Percentiles rank a stretch among this genome's conserved stretches.
These are phyloP conservation scores for Tolypocladium tundrense DNA, from an alignment of 2,329 filamentous ascomycete species.

Conservation along the genomic window DNA sequence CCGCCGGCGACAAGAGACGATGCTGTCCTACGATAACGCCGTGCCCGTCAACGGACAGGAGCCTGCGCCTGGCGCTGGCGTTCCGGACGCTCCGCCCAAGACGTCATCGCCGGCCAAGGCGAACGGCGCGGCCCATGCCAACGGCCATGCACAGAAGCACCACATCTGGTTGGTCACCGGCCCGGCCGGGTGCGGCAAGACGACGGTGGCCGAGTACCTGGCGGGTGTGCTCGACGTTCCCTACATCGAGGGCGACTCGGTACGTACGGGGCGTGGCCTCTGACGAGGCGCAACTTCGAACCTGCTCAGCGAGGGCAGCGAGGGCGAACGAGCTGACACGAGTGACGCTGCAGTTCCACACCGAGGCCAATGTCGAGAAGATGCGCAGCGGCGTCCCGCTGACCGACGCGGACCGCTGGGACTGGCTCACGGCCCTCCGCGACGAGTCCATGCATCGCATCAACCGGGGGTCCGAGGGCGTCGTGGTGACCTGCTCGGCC, in stretches of 20 bases:
- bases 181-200: conserved; percentile 72
- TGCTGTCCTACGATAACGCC: conserved; percentile 42
- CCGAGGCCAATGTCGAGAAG: conserved; percentile 74
- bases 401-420: conserved; percentile 91
- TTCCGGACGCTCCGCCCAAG: conserved; percentile 1
- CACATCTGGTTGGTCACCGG: conserved; percentile 77
- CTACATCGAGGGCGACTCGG: conserved; percentile 70
- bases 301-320: background rate
- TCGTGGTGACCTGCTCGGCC: conserved; percentile 94
- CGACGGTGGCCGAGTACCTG: conserved; percentile 59
- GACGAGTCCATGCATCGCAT: conserved; percentile 53
- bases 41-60: conserved; percentile 31
- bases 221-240: conserved; percentile 53
- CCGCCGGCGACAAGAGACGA: conserved; percentile 13
- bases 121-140: conserved; percentile 15
- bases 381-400: conserved; percentile 79
- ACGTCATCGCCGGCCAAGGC: conserved; percentile 14
- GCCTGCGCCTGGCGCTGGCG: conserved; percentile 13
- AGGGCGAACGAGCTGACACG: background rate
- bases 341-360: conserved; percentile 50
- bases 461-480: conserved; percentile 51
- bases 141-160: conserved; percentile 22
- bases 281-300: background rate
- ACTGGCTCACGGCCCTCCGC: conserved; percentile 79
- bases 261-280: conserved; percentile 22